Evolutionary conservation across 495 filamentous ascomycete species (phyloP).

Genomic region (Annulohypoxylon bovei): DNA sequence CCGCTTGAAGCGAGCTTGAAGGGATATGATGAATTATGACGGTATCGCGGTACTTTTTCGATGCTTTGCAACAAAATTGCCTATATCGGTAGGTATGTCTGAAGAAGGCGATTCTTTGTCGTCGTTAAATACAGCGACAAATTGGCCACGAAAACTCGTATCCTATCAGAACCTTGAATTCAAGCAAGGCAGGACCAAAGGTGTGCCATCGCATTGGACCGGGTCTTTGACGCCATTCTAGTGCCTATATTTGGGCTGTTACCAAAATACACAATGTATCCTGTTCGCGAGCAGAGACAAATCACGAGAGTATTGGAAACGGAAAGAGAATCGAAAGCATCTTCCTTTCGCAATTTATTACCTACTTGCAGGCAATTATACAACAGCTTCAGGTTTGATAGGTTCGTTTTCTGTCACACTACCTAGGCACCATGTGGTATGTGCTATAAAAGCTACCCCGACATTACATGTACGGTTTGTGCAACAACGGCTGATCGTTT

Average conservation of each 20-base stretch:
- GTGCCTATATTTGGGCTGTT: conserved; percentile 25
- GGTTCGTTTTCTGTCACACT: conserved; percentile 8
- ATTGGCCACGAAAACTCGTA: conserved; percentile 34
- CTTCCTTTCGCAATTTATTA: conserved; percentile 30
- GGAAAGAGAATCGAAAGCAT: neutral
- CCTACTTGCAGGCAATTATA: conserved; percentile 4
- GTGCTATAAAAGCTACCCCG: conserved; percentile 3
- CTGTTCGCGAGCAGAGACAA: neutral
- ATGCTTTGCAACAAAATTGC: conserved; percentile 1
- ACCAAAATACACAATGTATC: neutral
- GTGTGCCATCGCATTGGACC: conserved; percentile 28
- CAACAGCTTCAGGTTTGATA: neutral
- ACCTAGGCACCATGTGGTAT: neutral
- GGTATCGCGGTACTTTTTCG: conserved; percentile 7
- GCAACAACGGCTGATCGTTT: conserved; percentile 23
- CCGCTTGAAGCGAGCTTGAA: conserved; percentile 19
- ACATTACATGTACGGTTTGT: conserved; percentile 18
- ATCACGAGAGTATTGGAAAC: neutral
- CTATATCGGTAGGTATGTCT: conserved; percentile 24
- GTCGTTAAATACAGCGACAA: conserved; percentile 33
- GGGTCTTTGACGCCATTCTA: conserved; percentile 28
- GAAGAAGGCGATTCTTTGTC: conserved; percentile 28
- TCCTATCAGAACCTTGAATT: conserved; percentile 28
- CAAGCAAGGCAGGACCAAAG: conserved; percentile 19
- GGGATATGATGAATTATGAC: conserved; percentile 32